phyloP scores from a whole-genome alignment of 2,329 filamentous ascomycete genomes.

The Pseudogymnoascus sp. region DNA sequence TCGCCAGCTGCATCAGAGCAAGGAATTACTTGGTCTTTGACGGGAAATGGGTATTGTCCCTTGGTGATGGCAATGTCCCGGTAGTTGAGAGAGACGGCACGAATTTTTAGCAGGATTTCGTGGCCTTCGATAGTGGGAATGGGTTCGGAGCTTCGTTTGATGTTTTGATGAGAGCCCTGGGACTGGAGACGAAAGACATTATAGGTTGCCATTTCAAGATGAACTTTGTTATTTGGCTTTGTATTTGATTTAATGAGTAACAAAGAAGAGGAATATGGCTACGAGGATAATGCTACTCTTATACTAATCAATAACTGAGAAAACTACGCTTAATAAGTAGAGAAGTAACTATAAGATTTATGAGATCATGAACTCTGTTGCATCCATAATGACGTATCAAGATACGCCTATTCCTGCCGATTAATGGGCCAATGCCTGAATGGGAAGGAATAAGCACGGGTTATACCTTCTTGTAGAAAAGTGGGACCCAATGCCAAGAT shows the following conservation, averaged over 20 bases:
- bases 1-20: conserved; percentile 33
- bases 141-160: conserved; percentile 23
- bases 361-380: not conserved
- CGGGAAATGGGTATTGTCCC: conserved; percentile 26
- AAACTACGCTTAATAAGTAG: not conserved
- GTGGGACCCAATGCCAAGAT: not conserved
- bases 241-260: not conserved
- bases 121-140: conserved; percentile 21
- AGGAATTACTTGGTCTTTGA: conserved; percentile 31
- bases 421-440: not conserved
- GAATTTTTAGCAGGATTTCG: conserved; percentile 29
- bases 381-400: not conserved
- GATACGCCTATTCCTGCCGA: not conserved
- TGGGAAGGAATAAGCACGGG: not conserved
- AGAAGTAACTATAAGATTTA: not conserved
- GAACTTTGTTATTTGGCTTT: not conserved
- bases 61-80: conserved; percentile 30
- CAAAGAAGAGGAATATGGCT: not conserved
- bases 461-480: not conserved
- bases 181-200: conserved; percentile 16
- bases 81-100: conserved; percentile 30
- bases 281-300: not conserved
- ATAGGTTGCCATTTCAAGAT: conserved; percentile 14
- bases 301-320: not conserved
- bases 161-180: conserved; percentile 14